Evolutionary conservation across 2,329 filamentous ascomycete genomes (phyloP), one percentile per base, ranked within the genome.

Genomic region (Talaromyces pinophilus): DNA sequence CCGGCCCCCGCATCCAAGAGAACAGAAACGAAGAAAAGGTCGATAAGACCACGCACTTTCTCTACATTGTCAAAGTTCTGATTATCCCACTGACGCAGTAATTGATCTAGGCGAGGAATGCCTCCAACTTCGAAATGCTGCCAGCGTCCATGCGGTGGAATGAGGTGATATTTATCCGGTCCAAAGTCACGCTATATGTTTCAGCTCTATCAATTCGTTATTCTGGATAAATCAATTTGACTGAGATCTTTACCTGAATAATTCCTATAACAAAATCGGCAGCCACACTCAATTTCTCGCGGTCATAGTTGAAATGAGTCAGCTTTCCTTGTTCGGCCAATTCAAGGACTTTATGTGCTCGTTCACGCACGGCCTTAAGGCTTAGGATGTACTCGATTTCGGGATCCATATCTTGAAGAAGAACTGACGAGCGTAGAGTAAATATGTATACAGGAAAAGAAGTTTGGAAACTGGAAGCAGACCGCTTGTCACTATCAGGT

Each of bases 21-120:
- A 0, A 87, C 85, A 0, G 86, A 87, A 1, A 87, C 84, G 54
- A 88, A 83, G 75, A 88, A 89, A 7, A 89, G 76, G 70, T 89
- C 87, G 48, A 88, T 80, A 19, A 88, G 75, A 0, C 85, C 81
- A 1, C 86, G 83, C 0, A 83, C 82, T 3, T 80, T 72, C 67
- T 87, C 85, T 0, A 75, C 67, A 1, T 79, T 76, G 57, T 86
- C 82, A 46, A 72, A 71, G 0, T 28, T 30, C 0, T 78, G 74
- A 1, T 69, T 71, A 1, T 81, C 74, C 85, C 84, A 85, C 42
- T 78, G 71, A 19, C 78, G 70, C 2, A 84, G 74, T 2, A 86
- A 71, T 5, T 77, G 71, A 3, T 77, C 74, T 5, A 87, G 74
- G 42, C 86, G 84, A 46, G 82, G 76, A 30, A 84, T 76, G 11